phyloP scores from a whole-genome alignment of 495 filamentous ascomycete genomes.

The Xylaria curta region DNA sequence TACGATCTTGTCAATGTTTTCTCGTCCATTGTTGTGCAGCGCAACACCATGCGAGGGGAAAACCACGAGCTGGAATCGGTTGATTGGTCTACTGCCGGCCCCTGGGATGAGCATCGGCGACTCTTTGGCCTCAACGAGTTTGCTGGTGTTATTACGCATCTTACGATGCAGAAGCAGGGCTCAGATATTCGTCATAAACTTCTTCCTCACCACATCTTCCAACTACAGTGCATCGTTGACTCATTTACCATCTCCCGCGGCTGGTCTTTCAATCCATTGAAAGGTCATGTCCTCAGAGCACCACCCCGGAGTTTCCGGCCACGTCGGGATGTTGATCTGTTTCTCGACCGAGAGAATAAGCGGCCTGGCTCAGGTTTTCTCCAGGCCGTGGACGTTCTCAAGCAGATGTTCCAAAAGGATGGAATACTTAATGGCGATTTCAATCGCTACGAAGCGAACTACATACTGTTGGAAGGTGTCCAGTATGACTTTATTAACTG shows the following conservation, averaged over 20 bases:
- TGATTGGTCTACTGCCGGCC: conserved; percentile 33
- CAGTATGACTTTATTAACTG: conserved; percentile 46
- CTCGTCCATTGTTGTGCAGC: conserved; percentile 49
- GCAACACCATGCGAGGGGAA: conserved; percentile 43
- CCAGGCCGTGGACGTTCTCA: conserved; percentile 36
- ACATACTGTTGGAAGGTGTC: conserved; percentile 33
- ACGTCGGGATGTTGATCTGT: conserved; percentile 51
- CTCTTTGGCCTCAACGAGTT: conserved; percentile 52
- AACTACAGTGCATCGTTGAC: conserved; percentile 56
- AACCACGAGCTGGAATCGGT: conserved; percentile 41
- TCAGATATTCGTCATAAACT: conserved; percentile 48
- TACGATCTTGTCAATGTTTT: conserved; percentile 56
- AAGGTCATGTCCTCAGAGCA: conserved; percentile 40
- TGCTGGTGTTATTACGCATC: conserved; percentile 42
- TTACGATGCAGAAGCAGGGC: conserved; percentile 51
- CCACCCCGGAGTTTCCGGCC: conserved; percentile 45
- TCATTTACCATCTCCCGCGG: conserved; percentile 49
- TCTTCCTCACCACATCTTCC: conserved; percentile 53
- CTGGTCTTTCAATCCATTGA: conserved; percentile 43
- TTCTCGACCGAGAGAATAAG: conserved; percentile 46
- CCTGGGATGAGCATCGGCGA: conserved; percentile 43
- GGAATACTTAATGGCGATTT: conserved; percentile 37
- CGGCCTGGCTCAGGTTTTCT: conserved; percentile 33
- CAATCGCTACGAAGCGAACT: conserved; percentile 33
- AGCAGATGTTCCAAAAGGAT: conserved; percentile 39